Evolutionary conservation across 2,329 filamentous ascomycete species (phyloP).

Genomic region (Didymella keratinophila): DNA sequence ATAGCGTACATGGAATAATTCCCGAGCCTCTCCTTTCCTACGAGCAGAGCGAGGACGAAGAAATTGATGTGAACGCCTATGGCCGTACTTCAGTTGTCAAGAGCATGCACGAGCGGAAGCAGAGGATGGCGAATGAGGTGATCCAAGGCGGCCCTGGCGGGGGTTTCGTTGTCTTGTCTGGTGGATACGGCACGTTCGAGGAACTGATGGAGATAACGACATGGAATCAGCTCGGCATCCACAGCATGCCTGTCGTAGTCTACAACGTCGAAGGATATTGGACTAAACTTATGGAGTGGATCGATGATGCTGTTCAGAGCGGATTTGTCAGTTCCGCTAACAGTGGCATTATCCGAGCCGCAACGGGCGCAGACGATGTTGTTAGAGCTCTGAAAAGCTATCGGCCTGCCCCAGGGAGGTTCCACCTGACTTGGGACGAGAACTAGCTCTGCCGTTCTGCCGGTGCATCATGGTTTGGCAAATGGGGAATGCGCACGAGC

Average conservation of each 20-base stretch:
- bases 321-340: slow-evolving; percentile 79
- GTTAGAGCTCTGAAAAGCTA: slow-evolving; percentile 76
- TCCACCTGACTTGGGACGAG: slow-evolving; percentile 81
- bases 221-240: slow-evolving; percentile 97
- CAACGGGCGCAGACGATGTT: slow-evolving; percentile 74
- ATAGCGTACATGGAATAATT: slow-evolving; percentile 90
- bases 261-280: slow-evolving; percentile 92
- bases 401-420: slow-evolving; percentile 74
- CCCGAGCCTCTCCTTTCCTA: slow-evolving; percentile 82
- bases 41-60: slow-evolving; percentile 70
- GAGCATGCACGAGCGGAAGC: slow-evolving; percentile 97
- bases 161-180: slow-evolving; percentile 87
- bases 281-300: slow-evolving; percentile 85
- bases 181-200: slow-evolving; percentile 94
- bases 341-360: slow-evolving; percentile 79
- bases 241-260: slow-evolving; percentile 75
- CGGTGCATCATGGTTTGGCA: no score
- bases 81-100: slow-evolving; percentile 86
- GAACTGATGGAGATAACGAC: slow-evolving; percentile 91
- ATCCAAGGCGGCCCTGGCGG: slow-evolving; percentile 80
- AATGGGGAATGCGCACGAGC: no score
- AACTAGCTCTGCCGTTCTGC: slow-evolving; percentile 23
- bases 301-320: slow-evolving; percentile 74
- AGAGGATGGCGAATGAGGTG: slow-evolving; percentile 90
- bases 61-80: slow-evolving; percentile 70